phyloP scores from a whole-genome alignment of 2,329 filamentous ascomycete genomes.

The Diaporthe vaccinii region DNA sequence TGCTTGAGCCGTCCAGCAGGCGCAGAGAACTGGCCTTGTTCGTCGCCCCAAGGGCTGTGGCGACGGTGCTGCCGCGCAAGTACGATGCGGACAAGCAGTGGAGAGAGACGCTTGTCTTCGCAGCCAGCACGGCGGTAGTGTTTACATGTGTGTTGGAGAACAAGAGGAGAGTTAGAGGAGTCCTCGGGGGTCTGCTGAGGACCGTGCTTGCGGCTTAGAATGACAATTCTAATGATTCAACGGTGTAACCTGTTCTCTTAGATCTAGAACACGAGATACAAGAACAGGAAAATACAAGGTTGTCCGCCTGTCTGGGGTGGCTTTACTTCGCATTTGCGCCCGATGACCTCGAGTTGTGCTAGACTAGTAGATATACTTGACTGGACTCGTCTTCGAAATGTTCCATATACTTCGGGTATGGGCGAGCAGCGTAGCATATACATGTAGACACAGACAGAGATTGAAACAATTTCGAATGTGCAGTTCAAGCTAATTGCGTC shows the following conservation, averaged over 20 bases:
- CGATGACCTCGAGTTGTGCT: background rate
- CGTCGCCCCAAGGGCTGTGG: conserved; percentile 82
- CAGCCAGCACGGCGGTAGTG: conserved; percentile 77
- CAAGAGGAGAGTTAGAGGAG: conserved; percentile 73
- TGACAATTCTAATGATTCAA: background rate
- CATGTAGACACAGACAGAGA: background rate
- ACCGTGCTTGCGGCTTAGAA: conserved; percentile 58
- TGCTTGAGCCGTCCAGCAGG: conserved; percentile 76
- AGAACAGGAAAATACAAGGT: background rate
- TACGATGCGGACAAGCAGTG: conserved; percentile 75
- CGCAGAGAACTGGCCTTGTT: conserved; percentile 84
- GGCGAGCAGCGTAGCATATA: background rate
- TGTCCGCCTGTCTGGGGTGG: background rate
- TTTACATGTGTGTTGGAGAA: conserved; percentile 76
- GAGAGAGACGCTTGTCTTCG: conserved; percentile 76
- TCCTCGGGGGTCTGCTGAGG: conserved; percentile 73
- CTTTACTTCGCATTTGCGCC: background rate
- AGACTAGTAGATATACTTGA: too few species aligned
- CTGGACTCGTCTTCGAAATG: background rate
- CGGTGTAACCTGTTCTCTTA: background rate
- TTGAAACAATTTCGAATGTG: background rate
- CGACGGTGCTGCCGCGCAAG: conserved; percentile 78
- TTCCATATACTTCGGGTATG: too few species aligned
- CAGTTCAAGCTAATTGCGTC: background rate
- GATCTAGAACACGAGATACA: background rate